Evolutionary conservation across 768 basidiomycete genomes (phyloP).

Genomic region (Gloeophyllum trabeum): DNA sequence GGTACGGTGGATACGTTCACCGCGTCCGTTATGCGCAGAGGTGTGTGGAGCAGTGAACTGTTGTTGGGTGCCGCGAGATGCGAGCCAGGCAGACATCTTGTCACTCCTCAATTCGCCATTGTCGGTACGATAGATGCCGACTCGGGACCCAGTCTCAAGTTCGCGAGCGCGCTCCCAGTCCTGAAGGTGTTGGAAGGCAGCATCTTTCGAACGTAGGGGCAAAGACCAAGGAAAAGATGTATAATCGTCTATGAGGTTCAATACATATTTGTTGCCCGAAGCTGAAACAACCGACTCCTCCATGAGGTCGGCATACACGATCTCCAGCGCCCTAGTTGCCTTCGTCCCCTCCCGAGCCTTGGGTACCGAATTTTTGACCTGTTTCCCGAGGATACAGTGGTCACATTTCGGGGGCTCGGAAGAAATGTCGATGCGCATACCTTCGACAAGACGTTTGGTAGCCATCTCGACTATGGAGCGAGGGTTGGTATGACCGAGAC

Average conservation of each 20-base stretch:
- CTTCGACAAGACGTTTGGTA: slow-evolving; percentile 4
- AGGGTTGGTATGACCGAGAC: slow-evolving; percentile 14
- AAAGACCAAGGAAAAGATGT: slow-evolving; percentile 20
- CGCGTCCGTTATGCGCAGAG: slow-evolving; percentile 15
- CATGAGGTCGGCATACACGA: slow-evolving; percentile 21
- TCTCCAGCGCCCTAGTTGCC: slow-evolving; percentile 16
- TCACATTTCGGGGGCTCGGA: slow-evolving; percentile 17
- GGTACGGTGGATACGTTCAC: slow-evolving; percentile 19
- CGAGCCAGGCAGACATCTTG: slow-evolving; percentile 8
- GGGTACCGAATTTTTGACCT: slow-evolving; percentile 20
- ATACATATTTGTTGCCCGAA: slow-evolving; percentile 7
- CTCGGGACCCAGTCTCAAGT: slow-evolving; percentile 8
- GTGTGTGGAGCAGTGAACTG: slow-evolving; percentile 12
- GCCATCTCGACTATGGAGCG: slow-evolving; percentile 9
- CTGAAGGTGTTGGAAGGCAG: slow-evolving; percentile 13
- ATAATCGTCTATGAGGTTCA: slow-evolving; percentile 25
- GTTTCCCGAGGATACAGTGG: slow-evolving; percentile 26
- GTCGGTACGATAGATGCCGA: slow-evolving; percentile 11
- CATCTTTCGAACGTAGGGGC: slow-evolving; percentile 18
- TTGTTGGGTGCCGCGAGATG: slow-evolving; percentile 5
- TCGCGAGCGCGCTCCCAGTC: slow-evolving; percentile 19
- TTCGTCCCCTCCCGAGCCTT: slow-evolving; percentile 15
- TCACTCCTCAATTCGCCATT: slow-evolving; percentile 14
- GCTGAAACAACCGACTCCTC: slow-evolving; percentile 4
- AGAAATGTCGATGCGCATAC: slow-evolving; percentile 14